Evolutionary conservation across 805 yeast genomes (phyloP).

Genomic region (Wickerhamiella vanderwaltii): DNA sequence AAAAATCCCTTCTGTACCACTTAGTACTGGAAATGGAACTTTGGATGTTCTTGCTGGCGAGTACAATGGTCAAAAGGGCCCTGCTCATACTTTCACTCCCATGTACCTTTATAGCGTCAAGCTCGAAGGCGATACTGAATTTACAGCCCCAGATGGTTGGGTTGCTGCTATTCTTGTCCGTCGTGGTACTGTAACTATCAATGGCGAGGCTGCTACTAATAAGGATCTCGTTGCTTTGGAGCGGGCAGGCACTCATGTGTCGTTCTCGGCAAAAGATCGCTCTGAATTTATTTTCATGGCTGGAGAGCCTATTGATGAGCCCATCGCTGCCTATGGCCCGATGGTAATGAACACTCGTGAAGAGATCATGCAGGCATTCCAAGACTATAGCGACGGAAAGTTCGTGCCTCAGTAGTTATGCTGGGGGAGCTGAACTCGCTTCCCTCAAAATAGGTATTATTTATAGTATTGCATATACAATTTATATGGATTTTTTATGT

Average conservation of each 20-base stretch:
- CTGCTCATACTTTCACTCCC: conserved; percentile 74
- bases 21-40: conserved; percentile 48
- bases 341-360: conserved; percentile 67
- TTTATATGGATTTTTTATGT: too few species aligned
- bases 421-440: too few species aligned
- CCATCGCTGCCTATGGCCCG: conserved; percentile 79
- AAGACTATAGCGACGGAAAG: conserved; percentile 47
- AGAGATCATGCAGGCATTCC: conserved; percentile 54
- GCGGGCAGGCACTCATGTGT: conserved; percentile 31
- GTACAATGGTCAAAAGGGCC: conserved; percentile 57
- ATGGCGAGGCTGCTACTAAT: conserved; percentile 26
- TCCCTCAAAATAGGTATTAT: too few species aligned
- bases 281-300: conserved; percentile 64
- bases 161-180: conserved; percentile 60
- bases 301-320: conserved; percentile 62
- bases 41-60: conserved; percentile 69
- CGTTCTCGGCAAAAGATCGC: conserved; percentile 22
- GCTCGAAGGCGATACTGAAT: conserved; percentile 53
- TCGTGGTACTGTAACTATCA: conserved; percentile 44
- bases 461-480: too few species aligned
- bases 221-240: conserved; percentile 31
- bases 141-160: conserved; percentile 45
- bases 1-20: conserved; percentile 54
- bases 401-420: too few species aligned
- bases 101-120: conserved; percentile 57